Percentiles rank a stretch among this genome's conserved stretches.
These are phyloP conservation scores for Lodderomyces jiufengensis DNA, from an alignment of 1,139 yeast genomes.

Conservation along the genomic window DNA sequence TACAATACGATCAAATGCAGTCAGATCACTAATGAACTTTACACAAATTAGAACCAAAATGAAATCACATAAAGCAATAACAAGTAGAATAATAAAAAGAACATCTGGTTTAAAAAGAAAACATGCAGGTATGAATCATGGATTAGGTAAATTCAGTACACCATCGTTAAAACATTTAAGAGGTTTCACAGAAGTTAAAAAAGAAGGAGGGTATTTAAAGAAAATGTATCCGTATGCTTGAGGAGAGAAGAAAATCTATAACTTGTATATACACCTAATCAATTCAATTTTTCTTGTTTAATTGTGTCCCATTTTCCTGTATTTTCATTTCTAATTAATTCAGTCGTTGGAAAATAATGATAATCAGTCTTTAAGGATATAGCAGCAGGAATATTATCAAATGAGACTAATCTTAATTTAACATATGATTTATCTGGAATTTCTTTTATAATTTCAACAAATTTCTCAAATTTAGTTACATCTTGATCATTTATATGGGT, in stretches of 20 bases:
- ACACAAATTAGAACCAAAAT: conserved; percentile 45
- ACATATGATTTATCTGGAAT: conserved; percentile 81
- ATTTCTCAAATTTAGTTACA: conserved; percentile 65
- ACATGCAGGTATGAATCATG: conserved; percentile 87
- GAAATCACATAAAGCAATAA: conserved; percentile 74
- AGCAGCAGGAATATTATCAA: conserved; percentile 83
- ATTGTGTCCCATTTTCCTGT: conserved; percentile 52
- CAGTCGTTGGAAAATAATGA: conserved; percentile 86
- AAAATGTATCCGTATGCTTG: conserved; percentile 5
- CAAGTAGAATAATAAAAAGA: conserved; percentile 80
- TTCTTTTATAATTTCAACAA: conserved; percentile 56
- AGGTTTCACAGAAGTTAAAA: conserved; percentile 57
- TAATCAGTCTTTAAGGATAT: conserved; percentile 82
- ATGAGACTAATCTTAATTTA: conserved; percentile 75
- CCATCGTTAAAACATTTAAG: conserved; percentile 61
- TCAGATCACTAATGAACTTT: neutral
- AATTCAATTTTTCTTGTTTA: conserved; percentile 21
- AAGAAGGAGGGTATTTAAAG: conserved; percentile 44
- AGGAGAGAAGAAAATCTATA: neutral
- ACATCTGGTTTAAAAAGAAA: conserved; percentile 52
- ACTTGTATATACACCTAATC: conserved; percentile 9
- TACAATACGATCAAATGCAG: no score
- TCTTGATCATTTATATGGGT: conserved; percentile 82
- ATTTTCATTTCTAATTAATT: conserved; percentile 46
- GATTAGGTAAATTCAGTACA: conserved; percentile 83